Evolutionary conservation across 73 alveolate species (phyloP), one percentile per base, ranked within the genome.

Genomic region (Paramecium primaurelia): DNA sequence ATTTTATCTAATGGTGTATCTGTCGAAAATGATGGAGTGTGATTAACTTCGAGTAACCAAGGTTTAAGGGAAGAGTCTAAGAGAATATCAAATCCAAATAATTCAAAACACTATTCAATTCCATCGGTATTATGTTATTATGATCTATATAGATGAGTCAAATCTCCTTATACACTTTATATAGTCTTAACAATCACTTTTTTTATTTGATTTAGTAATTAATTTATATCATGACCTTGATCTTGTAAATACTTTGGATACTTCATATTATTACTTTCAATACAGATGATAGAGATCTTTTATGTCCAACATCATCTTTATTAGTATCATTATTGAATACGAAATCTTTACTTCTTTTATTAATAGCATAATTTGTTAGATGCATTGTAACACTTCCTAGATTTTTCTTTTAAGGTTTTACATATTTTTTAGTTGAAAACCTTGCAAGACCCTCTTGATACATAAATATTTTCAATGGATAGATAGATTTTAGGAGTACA

Each of bases 361-460:
- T 94, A 30, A 94, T 93, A 8, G 97, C 97, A 60, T 94, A 94
- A 59, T 94, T 94, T 5, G 97, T 94, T 8, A 94, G 92, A 86
- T 94, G 97, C 97, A 94, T 94, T 25, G 94, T 92, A 71, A 94
- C 77, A 59, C 92, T 88, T 5, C 85, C 44, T 28, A 88, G 45
- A 71, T 94, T 94, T 28, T 60, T 54, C 83, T 87, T 59, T 26
- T 60, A 49, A 11, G 97, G 97, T 26, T 45, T 84, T 25, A 51
- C 59, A 94, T 94, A 97, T 64, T 96, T 92, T 9, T 95, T 98
- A 80, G 97, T 97, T 8, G 99, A 95, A 26, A 97, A 95, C 54
- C 99, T 40, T 1, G 97, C 98, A 44, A 97, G 94, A 5, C 99
- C 99, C 83, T 97, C 98, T 91, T 95, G 86, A 71, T 96, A 96